Conservation (phyloP, 257 asterid species). For the Salvia splendens region DNA sequence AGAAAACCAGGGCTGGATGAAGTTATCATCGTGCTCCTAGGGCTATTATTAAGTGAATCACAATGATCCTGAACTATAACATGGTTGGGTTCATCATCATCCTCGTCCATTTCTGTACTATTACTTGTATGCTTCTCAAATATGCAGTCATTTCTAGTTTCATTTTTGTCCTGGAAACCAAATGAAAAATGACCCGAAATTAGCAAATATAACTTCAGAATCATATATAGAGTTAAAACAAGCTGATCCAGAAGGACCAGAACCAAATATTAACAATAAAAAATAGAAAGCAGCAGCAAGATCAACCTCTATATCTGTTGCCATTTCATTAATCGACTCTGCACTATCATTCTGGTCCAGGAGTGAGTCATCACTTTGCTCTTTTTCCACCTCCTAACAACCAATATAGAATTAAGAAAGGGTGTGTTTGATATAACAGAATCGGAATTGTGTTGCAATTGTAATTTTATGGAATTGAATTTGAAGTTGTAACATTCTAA, state of each 20-base stretch:
- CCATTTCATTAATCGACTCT: conserved; percentile 39
- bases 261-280: conserved; percentile 6
- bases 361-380: conserved; percentile 39
- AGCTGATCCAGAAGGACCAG: not conserved
- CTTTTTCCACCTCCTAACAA: conserved; percentile 54
- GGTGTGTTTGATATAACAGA: too few relatives aligned
- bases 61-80: conserved; percentile 39
- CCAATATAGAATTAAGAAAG: conserved; percentile 24
- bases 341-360: conserved; percentile 49
- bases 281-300: conserved; percentile 16
- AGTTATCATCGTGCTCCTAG: conserved; percentile 33
- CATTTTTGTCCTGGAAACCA: conserved; percentile 44
- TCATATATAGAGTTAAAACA: not conserved
- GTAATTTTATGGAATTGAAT: too few relatives aligned
- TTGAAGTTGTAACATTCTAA: too few relatives aligned
- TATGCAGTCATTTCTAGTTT: conserved; percentile 33
- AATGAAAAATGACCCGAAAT: conserved; percentile 21
- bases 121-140: conserved; percentile 38
- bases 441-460: too few relatives aligned
- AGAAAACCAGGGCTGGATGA: conserved; percentile 39
- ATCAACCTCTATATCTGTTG: conserved; percentile 54
- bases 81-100: conserved; percentile 42
- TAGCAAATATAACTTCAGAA: too few relatives aligned
- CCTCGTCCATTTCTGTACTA: conserved; percentile 37
- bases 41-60: conserved; percentile 34